Percentiles rank a stretch among this genome's conserved stretches.
Evolutionary conservation across 1,139 yeast genomes (phyloP).

Genomic region (Candida sp.): DNA sequence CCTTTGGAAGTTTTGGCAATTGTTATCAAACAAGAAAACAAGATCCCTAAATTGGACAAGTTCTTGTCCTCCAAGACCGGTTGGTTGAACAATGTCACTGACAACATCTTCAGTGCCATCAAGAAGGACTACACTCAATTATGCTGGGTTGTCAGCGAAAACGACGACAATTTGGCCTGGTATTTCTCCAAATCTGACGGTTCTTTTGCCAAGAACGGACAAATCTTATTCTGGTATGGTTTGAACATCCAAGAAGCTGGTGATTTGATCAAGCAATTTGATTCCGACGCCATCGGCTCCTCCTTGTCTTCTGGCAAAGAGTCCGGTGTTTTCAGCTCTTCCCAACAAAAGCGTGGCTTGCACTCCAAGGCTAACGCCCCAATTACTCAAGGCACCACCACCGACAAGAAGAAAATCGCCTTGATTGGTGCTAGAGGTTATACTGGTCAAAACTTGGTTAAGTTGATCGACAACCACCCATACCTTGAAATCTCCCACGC

Average conservation of each 20-base stretch:
- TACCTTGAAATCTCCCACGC: constrained; percentile 88
- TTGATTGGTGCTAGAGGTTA: constrained; percentile 98
- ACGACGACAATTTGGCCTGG: constrained; percentile 92
- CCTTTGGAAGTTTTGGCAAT: constrained; percentile 95
- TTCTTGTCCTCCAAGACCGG: constrained; percentile 89
- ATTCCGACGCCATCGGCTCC: constrained; percentile 38
- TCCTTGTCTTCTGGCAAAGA: constrained; percentile 44
- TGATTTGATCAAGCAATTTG: constrained; percentile 68
- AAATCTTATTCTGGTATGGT: constrained; percentile 96
- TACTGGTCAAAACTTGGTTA: constrained; percentile 93
- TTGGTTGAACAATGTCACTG: constrained; percentile 98
- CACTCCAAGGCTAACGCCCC: constrained; percentile 80
- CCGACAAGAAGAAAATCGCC: constrained; percentile 73
- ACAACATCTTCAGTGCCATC: constrained; percentile 86
- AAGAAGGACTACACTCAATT: constrained; percentile 73
- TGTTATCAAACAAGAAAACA: constrained; percentile 50
- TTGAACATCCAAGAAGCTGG: constrained; percentile 68
- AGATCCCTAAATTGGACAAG: constrained; percentile 80
- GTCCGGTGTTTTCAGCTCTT: constrained; percentile 43
- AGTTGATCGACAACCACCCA: constrained; percentile 87
- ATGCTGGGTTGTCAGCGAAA: constrained; percentile 92
- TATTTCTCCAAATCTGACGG: constrained; percentile 94
- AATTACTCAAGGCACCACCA: constrained; percentile 61
- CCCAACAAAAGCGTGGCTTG: constrained; percentile 45
- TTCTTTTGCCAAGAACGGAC: constrained; percentile 87